Base-by-base conservation (phyloP, 192 early-diverging fungal genomes). In the Chytriomyces sp. region DNA sequence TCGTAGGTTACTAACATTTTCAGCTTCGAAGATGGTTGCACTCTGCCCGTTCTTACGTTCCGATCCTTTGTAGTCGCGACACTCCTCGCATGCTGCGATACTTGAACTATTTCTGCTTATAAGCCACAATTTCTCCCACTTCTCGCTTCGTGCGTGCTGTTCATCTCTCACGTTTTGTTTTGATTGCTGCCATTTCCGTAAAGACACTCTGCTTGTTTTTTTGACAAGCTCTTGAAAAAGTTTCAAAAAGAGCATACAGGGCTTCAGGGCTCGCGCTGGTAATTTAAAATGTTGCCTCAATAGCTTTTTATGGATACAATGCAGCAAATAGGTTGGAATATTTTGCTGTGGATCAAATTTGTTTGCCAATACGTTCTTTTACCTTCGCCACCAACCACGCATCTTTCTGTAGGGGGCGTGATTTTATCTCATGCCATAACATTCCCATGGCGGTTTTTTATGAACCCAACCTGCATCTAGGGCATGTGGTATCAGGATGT, bases 281-380 rank as follows among this genome's bases (percentile, higher is more conserved):
- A 5, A 79, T 64, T n/a, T 34, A 65, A 32, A 59, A 81, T 26
- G 49, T 83, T 26, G 65, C 82, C 3, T 75, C 67, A 19, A 67
- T 76, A 59, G 53, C 84, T 38, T 83, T 74, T 37, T 83, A 83
- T 44, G 52, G 74, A 26, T 61, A 72, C 61, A 31, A 60, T 5
- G 59, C 74, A 86, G 84, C 0, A 78, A 31, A 31, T 87, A 17
- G 78, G 83, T 10, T 78, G 80, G n/a, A 80, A 80, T 55, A 76
- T 79, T 22, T 75, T 80, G 59, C 80, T 75, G 73, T 17, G 37
- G 61, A 57, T n/a, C 62, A 17, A 60, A 44, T 28, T 64, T 39
- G 53, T 39, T 58, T 22, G 87, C 90, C 77, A 74, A 92, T 62
- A 89, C 91, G 66, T 92, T 92, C 74, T 91, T 84, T 66, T 78